These are phyloP conservation scores for Sporothrix protearum DNA, from an alignment of 2,329 filamentous ascomycete genomes.

Conservation along the genomic window DNA sequence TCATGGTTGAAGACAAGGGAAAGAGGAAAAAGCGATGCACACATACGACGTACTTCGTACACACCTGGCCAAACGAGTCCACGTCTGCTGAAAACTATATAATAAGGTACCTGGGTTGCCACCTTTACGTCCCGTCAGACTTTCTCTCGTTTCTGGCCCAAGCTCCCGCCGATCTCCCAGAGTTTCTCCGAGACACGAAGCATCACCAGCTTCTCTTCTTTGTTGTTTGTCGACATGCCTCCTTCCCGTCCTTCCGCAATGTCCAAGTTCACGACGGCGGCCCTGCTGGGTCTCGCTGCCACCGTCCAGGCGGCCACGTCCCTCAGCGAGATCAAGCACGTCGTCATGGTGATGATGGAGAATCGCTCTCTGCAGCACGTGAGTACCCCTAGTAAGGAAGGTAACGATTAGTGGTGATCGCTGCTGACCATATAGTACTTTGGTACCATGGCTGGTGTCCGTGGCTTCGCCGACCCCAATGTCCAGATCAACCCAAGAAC, in stretches of 20 bases:
- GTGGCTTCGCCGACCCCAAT: constrained; percentile 55
- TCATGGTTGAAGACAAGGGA: neutral
- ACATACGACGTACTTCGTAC: neutral
- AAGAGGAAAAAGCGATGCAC: neutral
- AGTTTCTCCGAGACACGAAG: neutral
- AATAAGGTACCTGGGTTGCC: neutral
- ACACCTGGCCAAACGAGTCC: too few relatives aligned
- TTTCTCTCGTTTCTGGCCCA: neutral
- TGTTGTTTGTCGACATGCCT: neutral
- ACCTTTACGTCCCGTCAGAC: neutral
- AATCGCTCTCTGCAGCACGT: constrained; percentile 37
- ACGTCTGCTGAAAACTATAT: constrained; percentile 1
- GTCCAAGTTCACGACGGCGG: constrained; percentile 23
- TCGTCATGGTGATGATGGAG: constrained; percentile 56
- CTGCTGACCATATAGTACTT: constrained; percentile 42
- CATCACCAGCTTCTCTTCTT: neutral
- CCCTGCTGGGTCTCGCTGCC: constrained; percentile 28
- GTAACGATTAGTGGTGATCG: too few relatives aligned
- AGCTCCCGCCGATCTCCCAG: constrained; percentile 17
- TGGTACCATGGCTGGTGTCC: constrained; percentile 52
- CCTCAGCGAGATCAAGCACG: constrained; percentile 52
- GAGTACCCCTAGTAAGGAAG: too few relatives aligned
- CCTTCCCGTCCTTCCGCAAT: constrained; percentile 16
- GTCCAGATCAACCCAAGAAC: constrained; percentile 46
- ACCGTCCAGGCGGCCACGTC: constrained; percentile 36